Evolutionary conservation across 306 rosid genomes (phyloP), one percentile per base, ranked within the genome.

Genomic region (Medicago ruthenica): DNA sequence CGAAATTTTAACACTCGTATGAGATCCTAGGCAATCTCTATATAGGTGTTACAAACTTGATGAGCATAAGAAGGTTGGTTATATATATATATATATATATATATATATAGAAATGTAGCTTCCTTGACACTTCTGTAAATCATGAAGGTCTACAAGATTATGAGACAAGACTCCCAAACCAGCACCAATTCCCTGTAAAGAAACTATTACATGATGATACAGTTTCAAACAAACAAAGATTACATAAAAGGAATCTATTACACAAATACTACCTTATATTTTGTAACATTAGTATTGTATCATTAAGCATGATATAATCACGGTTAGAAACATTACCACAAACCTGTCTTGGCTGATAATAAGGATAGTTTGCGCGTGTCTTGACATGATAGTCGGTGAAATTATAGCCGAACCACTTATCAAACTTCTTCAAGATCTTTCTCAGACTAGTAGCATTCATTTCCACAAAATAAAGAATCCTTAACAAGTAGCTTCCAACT

Each of bases 341-440:
- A 75, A 95, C 93, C 93, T 95, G 97, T 79, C 91, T 93, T 77
- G 92, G 87, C 81, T 92, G 99, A 20, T 97, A 95, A 83, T 95
- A 92, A 7, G 97, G 99, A 85, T 95, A 97, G 83, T 95, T 95
- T 59, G 97, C 96, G 1, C 97, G 97, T 10, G 99, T 95, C 85
- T 92, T 88, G 73, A 95, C 96, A 77, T 92, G 92, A 77, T 89
- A 88, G 57, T 95, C 89, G 16, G 99, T 82, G 87, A 95, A 95
- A 80, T 89, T 88, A 78, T 89, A 90, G 76, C 98, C 84, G 39
- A 92, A 82, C 51, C 97, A 90, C 79, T 96, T 96, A 70, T 96
- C 99, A 67, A 96, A 86, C 85, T 96, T 96, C 89, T 92, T 96
- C 85, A 96, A 86, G 78, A 96, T 96, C 89, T 96, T 96, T 79